Percentiles rank a stretch among this genome's conserved stretches.
phyloP scores from a whole-genome alignment of 768 basidiomycete species.

The Tephrocybe sp. region DNA sequence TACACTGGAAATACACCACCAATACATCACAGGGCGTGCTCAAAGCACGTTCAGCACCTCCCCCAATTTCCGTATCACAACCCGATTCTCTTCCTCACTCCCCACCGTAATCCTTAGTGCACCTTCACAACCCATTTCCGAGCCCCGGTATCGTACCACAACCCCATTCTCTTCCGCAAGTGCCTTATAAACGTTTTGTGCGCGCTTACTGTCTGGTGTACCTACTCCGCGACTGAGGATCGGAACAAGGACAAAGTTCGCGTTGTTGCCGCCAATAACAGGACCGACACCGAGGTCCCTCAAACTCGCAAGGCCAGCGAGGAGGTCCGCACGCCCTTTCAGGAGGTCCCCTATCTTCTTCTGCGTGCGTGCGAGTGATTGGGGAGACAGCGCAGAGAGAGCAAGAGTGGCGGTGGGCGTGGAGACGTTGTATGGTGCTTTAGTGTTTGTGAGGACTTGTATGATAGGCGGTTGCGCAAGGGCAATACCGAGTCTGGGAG shows the following conservation, averaged over 20 bases:
- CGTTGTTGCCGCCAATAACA: constrained; percentile 79
- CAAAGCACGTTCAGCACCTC: constrained; percentile 38
- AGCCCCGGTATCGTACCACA: constrained; percentile 88
- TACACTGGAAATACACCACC: too few species aligned
- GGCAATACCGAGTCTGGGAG: constrained; percentile 78
- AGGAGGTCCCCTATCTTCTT: constrained; percentile 59
- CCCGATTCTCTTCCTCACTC: constrained; percentile 73
- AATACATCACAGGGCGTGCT: too few species aligned
- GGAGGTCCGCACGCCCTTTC: constrained; percentile 55
- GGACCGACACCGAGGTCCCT: constrained; percentile 54
- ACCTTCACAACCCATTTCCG: constrained; percentile 81
- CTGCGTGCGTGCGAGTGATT: constrained; percentile 64
- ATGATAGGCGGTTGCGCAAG: constrained; percentile 88
- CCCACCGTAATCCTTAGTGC: constrained; percentile 92
- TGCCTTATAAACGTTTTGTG: constrained; percentile 67
- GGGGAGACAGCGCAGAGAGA: constrained; percentile 68
- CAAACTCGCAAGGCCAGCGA: constrained; percentile 42
- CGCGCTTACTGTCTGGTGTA: constrained; percentile 59
- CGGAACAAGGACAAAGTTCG: constrained; percentile 88
- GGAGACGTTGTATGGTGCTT: constrained; percentile 97
- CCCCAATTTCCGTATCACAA: constrained; percentile 53
- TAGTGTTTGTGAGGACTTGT: constrained; percentile 90
- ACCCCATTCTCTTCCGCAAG: constrained; percentile 86
- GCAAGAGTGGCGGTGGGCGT: constrained; percentile 86
- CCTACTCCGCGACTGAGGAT: constrained; percentile 48